Evolutionary conservation across 1,139 yeast species (phyloP).

Genomic region (Meyerozyma sp.): DNA sequence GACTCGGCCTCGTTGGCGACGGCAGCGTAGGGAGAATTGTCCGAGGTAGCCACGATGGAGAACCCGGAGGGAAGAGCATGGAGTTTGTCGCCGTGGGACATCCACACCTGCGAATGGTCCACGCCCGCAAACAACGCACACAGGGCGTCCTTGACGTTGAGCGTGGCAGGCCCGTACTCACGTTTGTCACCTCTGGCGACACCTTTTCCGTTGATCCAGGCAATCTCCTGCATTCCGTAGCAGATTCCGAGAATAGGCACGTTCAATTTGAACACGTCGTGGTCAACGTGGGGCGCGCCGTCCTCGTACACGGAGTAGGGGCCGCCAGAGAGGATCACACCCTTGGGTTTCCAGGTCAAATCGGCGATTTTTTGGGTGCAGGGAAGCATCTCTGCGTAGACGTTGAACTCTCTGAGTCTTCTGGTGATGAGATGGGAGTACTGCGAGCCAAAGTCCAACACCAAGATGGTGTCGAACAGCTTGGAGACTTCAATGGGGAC

Average conservation of each 20-base stretch:
- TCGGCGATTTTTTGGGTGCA: slow-evolving; percentile 96
- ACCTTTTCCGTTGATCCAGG: slow-evolving; percentile 96
- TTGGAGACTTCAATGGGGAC: slow-evolving; percentile 62
- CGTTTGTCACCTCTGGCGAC: slow-evolving; percentile 97
- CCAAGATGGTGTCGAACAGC: slow-evolving; percentile 93
- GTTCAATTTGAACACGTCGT: slow-evolving; percentile 78
- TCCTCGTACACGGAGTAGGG: slow-evolving; percentile 96
- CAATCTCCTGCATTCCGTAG: slow-evolving; percentile 98
- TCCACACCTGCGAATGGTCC: slow-evolving; percentile 95
- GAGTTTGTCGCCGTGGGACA: slow-evolving; percentile 98
- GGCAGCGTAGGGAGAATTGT: slow-evolving; percentile 94
- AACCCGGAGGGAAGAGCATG: slow-evolving; percentile 86
- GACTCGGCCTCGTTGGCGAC: slow-evolving; percentile 68
- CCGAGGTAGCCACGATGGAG: slow-evolving; percentile 85
- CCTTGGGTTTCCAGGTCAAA: slow-evolving; percentile 91
- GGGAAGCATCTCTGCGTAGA: slow-evolving; percentile 98
- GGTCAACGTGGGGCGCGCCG: slow-evolving; percentile 97
- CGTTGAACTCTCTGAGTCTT: slow-evolving; percentile 95
- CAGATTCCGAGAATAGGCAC: slow-evolving; percentile 98
- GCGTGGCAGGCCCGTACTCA: slow-evolving; percentile 95
- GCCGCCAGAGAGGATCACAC: slow-evolving; percentile 93
- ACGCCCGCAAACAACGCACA: slow-evolving; percentile 82
- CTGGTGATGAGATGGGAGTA: slow-evolving; percentile 96
- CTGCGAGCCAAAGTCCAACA: slow-evolving; percentile 97
- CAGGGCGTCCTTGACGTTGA: slow-evolving; percentile 62